Evolutionary conservation across 2,329 filamentous ascomycete species (phyloP).

Genomic region (Polychaeton citri): DNA sequence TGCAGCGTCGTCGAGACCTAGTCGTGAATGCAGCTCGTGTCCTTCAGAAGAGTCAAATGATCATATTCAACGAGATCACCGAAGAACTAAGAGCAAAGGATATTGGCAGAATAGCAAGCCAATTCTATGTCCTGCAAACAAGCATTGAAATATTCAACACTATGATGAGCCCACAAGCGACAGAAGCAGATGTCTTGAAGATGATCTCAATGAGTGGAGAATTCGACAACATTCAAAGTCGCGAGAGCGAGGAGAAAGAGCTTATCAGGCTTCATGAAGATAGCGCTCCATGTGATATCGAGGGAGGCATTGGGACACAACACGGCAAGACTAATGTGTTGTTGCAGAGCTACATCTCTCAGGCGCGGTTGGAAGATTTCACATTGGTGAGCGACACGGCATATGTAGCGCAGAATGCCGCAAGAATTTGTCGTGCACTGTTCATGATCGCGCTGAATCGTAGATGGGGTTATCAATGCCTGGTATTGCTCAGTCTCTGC

Average conservation of each 20-base stretch:
- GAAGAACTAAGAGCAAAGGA: slow-evolving; percentile 91
- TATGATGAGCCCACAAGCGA: slow-evolving; percentile 76
- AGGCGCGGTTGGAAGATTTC: slow-evolving; percentile 80
- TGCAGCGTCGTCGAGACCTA: slow-evolving; percentile 71
- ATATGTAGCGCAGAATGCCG: slow-evolving; percentile 91
- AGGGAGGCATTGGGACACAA: slow-evolving; percentile 50
- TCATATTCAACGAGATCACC: slow-evolving; percentile 91
- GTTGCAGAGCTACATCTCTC: slow-evolving; percentile 85
- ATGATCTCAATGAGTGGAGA: slow-evolving; percentile 98
- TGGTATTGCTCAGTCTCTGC: slow-evolving; percentile 78
- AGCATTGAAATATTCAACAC: slow-evolving; percentile 94
- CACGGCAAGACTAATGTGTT: slow-evolving; percentile 94
- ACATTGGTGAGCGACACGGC: slow-evolving; percentile 82
- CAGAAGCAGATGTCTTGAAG: slow-evolving; percentile 81
- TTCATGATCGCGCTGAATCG: slow-evolving; percentile 97
- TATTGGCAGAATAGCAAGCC: slow-evolving; percentile 88
- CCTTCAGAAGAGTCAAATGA: slow-evolving; percentile 91
- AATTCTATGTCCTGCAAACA: slow-evolving; percentile 88
- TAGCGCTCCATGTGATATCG: slow-evolving; percentile 63
- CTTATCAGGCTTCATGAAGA: slow-evolving; percentile 60
- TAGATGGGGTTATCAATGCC: slow-evolving; percentile 88
- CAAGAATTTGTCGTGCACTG: slow-evolving; percentile 81
- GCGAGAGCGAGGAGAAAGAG: slow-evolving; percentile 83
- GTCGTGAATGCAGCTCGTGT: slow-evolving; percentile 79
- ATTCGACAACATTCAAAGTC: slow-evolving; percentile 90